These are phyloP conservation scores for Aspergillus transmontanensis DNA, from an alignment of 2,329 filamentous ascomycete species.

Conservation along the genomic window DNA sequence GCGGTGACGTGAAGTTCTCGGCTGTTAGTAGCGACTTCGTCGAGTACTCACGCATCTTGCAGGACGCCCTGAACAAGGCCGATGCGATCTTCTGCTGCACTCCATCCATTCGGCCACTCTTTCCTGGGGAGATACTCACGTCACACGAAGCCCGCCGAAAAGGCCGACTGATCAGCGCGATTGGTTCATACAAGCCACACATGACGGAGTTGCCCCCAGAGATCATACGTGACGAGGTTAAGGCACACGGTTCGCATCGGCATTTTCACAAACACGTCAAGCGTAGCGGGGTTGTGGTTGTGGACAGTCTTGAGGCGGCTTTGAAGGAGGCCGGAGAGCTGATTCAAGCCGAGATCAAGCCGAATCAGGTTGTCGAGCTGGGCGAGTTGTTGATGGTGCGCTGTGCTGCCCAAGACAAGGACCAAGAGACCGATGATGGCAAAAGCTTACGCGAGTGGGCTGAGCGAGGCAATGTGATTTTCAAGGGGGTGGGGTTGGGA, in stretches of 20 bases:
- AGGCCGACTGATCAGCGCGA: constrained; percentile 47
- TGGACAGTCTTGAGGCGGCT: constrained; percentile 74
- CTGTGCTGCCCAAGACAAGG: constrained; percentile 47
- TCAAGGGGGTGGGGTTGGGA: constrained; percentile 69
- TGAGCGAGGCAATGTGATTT: constrained; percentile 66
- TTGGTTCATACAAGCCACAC: constrained; percentile 60
- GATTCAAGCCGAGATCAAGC: constrained; percentile 72
- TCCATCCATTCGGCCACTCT: constrained; percentile 72
- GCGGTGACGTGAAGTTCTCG: constrained; percentile 67
- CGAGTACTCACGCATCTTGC: constrained; percentile 68
- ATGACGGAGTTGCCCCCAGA: constrained; percentile 86
- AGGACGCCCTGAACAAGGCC: constrained; percentile 67
- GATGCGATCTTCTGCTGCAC: constrained; percentile 91
- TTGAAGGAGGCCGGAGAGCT: constrained; percentile 85
- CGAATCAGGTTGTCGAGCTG: constrained; percentile 79
- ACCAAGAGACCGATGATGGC: constrained; percentile 39
- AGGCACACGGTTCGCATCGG: constrained; percentile 46
- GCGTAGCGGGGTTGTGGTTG: constrained; percentile 62
- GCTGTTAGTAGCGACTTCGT: constrained; percentile 70
- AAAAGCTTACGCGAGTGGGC: constrained; percentile 60
- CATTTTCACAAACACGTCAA: constrained; percentile 55
- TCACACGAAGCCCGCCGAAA: constrained; percentile 52
- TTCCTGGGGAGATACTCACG: constrained; percentile 73
- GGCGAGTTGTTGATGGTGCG: constrained; percentile 76
- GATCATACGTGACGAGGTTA: constrained; percentile 67